Conservation (phyloP, 192 early-diverging fungal species). For the Mortierella antarctica region DNA sequence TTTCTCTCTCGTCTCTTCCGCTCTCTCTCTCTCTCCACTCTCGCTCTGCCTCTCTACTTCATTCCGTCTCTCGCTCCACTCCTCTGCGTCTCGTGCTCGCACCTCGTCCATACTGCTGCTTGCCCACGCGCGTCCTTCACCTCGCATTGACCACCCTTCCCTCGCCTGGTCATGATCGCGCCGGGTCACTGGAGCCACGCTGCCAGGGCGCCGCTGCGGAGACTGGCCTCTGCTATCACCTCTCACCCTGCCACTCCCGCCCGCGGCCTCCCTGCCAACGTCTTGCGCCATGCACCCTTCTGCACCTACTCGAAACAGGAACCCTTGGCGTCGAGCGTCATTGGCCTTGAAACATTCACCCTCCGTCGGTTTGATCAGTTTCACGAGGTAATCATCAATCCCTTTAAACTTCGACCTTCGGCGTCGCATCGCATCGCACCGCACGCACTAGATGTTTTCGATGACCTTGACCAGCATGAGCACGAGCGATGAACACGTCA, state of each 20-base stretch:
- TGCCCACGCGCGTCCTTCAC: not conserved
- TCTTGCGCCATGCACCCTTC: too few relatives aligned
- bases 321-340: too few relatives aligned
- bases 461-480: not conserved
- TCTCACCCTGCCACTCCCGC: not conserved
- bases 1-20: not conserved
- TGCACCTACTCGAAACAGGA: too few relatives aligned
- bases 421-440: not conserved
- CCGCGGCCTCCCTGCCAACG: not conserved
- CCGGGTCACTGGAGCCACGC: slow-evolving; percentile 12
- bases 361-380: slow-evolving; percentile 1
- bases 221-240: slow-evolving; percentile 8
- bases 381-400: not conserved
- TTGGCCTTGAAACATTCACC: not conserved
- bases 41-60: not conserved
- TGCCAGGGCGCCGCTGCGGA: slow-evolving; percentile 21
- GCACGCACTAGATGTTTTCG: not conserved
- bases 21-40: not conserved
- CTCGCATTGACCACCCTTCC: not conserved
- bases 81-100: not conserved
- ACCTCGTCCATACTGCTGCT: not conserved
- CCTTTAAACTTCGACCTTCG: not conserved
- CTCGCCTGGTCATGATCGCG: slow-evolving; percentile 13
- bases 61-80: not conserved
- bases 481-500: not conserved